Evolutionary conservation across 2,329 filamentous ascomycete species (phyloP).

Genomic region (Paraconiothyrium sp.): DNA sequence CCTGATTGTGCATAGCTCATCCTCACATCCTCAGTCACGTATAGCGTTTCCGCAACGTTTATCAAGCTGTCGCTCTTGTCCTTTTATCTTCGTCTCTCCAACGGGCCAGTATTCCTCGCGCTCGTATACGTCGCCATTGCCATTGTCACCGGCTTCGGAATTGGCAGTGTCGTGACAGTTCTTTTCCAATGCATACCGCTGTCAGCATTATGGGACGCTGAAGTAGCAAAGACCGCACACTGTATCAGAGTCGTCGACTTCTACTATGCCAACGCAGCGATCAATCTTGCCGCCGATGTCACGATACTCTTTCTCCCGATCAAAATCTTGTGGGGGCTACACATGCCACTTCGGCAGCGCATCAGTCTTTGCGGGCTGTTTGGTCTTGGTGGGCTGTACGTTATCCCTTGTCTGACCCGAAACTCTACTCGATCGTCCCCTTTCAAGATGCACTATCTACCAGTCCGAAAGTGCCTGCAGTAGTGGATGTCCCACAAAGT

Average conservation of each 20-base stretch:
- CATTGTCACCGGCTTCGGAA: slow-evolving; percentile 1
- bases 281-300: neutral
- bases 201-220: slow-evolving; percentile 2
- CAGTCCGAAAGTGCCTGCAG: neutral
- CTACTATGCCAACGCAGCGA: slow-evolving; percentile 7
- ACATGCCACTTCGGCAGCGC: slow-evolving; percentile 11
- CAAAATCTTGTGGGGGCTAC: slow-evolving; percentile 7
- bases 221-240: neutral
- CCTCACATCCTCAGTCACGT: slow-evolving; percentile 8
- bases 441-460: neutral
- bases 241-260: slow-evolving; percentile 1
- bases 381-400: slow-evolving; percentile 11
- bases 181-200: slow-evolving; percentile 6
- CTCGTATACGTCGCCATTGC: neutral
- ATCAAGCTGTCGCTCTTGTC: slow-evolving; percentile 6
- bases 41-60: neutral
- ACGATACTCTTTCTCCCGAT: slow-evolving; percentile 2
- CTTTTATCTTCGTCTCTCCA: slow-evolving; percentile 7
- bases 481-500: neutral
- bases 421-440: neutral
- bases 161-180: slow-evolving; percentile 4
- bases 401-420: neutral
- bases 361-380: slow-evolving; percentile 7
- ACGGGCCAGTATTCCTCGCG: neutral
- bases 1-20: neutral